phyloP scores from a whole-genome alignment of 768 basidiomycete species.

The Naematelia encephala region DNA sequence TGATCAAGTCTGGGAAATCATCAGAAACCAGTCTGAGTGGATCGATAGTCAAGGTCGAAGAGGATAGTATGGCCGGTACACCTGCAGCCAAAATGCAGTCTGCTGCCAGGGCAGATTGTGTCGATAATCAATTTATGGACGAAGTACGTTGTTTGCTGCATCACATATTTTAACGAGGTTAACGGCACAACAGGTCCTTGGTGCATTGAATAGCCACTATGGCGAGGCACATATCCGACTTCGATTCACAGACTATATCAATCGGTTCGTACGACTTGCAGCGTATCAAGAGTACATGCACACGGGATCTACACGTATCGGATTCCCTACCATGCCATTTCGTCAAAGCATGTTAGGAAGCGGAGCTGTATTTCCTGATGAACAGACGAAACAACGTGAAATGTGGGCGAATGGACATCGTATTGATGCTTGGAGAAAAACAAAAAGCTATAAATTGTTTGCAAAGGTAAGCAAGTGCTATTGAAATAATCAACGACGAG shows the following conservation, averaged over 20 bases:
- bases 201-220: slow-evolving; percentile 85
- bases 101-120: slow-evolving; percentile 57
- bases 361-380: slow-evolving; percentile 76
- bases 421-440: slow-evolving; percentile 90
- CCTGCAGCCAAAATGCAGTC: slow-evolving; percentile 32
- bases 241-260: slow-evolving; percentile 83
- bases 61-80: slow-evolving; percentile 20
- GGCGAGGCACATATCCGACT: slow-evolving; percentile 84
- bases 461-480: slow-evolving; percentile 58
- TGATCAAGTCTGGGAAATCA: slow-evolving; percentile 20
- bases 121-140: slow-evolving; percentile 86
- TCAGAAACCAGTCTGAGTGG: slow-evolving; percentile 48
- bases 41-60: slow-evolving; percentile 51
- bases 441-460: slow-evolving; percentile 71
- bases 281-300: slow-evolving; percentile 87
- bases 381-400: slow-evolving; percentile 64
- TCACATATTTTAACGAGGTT: neutral
- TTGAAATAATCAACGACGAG: neutral
- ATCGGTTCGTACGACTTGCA: slow-evolving; percentile 81
- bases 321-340: slow-evolving; percentile 61
- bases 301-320: slow-evolving; percentile 68
- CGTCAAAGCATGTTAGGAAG: slow-evolving; percentile 63
- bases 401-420: slow-evolving; percentile 71
- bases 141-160: slow-evolving; percentile 62
- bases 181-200: slow-evolving; percentile 67